A percentile compares a stretch with the other conserved stretches of the same genome.
Evolutionary conservation across 768 basidiomycete genomes (phyloP).

Genomic region (Trametes maxima): DNA sequence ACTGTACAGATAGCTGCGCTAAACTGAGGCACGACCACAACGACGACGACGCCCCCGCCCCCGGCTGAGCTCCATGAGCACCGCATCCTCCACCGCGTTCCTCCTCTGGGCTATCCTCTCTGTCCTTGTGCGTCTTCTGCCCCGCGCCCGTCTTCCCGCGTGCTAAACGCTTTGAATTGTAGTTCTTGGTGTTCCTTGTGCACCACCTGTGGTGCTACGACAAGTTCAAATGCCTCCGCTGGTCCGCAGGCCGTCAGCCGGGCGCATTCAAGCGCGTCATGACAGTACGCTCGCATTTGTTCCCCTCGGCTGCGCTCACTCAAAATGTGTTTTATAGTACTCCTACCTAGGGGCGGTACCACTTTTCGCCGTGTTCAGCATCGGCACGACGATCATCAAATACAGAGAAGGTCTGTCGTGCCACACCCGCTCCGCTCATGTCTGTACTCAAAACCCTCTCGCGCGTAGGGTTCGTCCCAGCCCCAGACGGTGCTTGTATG

Average conservation of each 20-base stretch:
- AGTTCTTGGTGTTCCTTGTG: conserved; percentile 68
- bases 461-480: conserved; percentile 42
- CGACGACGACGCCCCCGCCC: neutral
- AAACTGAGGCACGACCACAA: neutral
- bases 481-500: conserved; percentile 36
- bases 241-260: conserved; percentile 75
- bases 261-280: conserved; percentile 88
- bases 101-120: conserved; percentile 78
- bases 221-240: conserved; percentile 70
- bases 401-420: conserved; percentile 65
- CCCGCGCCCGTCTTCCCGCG: neutral
- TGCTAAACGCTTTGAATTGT: conserved; percentile 1
- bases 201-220: conserved; percentile 84
- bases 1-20: neutral
- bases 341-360: conserved; percentile 77
- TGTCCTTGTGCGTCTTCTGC: conserved; percentile 50
- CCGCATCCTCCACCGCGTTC: conserved; percentile 73
- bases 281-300: conserved; percentile 58
- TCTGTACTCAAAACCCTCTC: conserved; percentile 2
- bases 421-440: conserved; percentile 16
- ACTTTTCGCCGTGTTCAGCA: conserved; percentile 63
- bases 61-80: conserved; percentile 52
- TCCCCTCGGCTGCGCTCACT: neutral
- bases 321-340: conserved; percentile 46
- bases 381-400: conserved; percentile 65